Evolutionary conservation across 2,329 filamentous ascomycete species (phyloP).

Genomic region (Xylariaceae sp.): DNA sequence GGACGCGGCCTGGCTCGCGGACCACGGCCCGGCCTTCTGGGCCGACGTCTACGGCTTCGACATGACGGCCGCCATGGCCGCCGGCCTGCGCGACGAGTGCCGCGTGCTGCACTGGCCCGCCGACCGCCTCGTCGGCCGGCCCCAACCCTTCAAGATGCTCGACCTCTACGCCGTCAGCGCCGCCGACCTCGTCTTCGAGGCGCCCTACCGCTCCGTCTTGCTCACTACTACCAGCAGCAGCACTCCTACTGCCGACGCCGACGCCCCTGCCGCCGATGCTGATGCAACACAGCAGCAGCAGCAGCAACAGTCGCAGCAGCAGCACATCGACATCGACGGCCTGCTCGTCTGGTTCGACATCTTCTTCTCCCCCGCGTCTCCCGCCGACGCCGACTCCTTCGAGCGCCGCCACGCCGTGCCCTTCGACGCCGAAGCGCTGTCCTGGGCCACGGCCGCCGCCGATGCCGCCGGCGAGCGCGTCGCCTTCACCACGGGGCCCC

Average conservation of each 20-base stretch:
- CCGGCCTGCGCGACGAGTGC: constrained; percentile 73
- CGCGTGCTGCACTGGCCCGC: constrained; percentile 65
- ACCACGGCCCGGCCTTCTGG: constrained; percentile 81
- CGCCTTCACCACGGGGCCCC: constrained; percentile 84
- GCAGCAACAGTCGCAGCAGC: too few relatives aligned
- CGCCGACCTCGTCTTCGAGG: constrained; percentile 68
- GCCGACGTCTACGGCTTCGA: constrained; percentile 89
- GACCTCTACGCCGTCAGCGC: constrained; percentile 66
- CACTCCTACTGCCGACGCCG: constrained; percentile 45
- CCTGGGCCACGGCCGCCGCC: constrained; percentile 43
- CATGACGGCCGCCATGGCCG: constrained; percentile 76
- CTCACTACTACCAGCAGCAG: too few relatives aligned
- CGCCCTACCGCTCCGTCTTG: too few relatives aligned
- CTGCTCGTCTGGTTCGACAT: constrained; percentile 93
- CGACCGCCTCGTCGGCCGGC: constrained; percentile 49
- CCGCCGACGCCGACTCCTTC: constrained; percentile 28
- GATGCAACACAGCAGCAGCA: too few relatives aligned
- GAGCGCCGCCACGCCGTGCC: constrained; percentile 38
- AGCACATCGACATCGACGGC: too few relatives aligned
- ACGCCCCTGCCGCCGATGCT: constrained; percentile 55
- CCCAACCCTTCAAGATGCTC: constrained; percentile 63
- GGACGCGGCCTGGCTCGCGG: constrained; percentile 68
- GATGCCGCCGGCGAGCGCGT: constrained; percentile 46
- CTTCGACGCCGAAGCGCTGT: constrained; percentile 46
- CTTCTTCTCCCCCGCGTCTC: constrained; percentile 64